phyloP scores from a whole-genome alignment of 2,329 filamentous ascomycete genomes.

The Aspergillus ibericus region DNA sequence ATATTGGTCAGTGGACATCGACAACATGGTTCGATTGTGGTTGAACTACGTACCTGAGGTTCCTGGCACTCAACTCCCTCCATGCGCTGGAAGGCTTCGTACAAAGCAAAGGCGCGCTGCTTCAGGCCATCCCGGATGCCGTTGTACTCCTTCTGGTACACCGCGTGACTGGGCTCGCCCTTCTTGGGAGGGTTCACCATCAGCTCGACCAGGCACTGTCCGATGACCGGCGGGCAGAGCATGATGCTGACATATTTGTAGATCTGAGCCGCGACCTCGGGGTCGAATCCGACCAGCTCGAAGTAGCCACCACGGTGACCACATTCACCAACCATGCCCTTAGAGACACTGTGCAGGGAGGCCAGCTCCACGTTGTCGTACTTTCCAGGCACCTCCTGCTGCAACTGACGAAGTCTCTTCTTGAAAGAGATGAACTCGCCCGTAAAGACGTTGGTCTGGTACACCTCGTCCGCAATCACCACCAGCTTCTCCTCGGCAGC shows the following conservation, averaged over 20 bases:
- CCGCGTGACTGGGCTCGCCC: constrained; percentile 78
- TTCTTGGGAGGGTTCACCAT: constrained; percentile 93
- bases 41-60: constrained; percentile 59
- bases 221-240: constrained; percentile 91
- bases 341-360: constrained; percentile 89
- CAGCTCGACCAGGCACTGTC: constrained; percentile 93
- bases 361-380: constrained; percentile 87
- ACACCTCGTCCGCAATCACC: constrained; percentile 93
- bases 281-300: constrained; percentile 87
- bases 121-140: constrained; percentile 76
- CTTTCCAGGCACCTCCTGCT: constrained; percentile 69
- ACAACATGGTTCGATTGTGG: background rate
- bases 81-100: constrained; percentile 90
- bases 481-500: constrained; percentile 83
- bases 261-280: constrained; percentile 83
- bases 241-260: constrained; percentile 99
- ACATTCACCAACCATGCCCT: constrained; percentile 99
- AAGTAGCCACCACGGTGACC: constrained; percentile 98
- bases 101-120: constrained; percentile 78
- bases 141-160: constrained; percentile 84
- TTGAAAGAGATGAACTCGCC: constrained; percentile 97
- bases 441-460: constrained; percentile 97
- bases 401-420: constrained; percentile 75
- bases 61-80: constrained; percentile 89
- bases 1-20: background rate